Conservation (phyloP, 495 filamentous ascomycete genomes). For the Trichoderma gamsii region DNA sequence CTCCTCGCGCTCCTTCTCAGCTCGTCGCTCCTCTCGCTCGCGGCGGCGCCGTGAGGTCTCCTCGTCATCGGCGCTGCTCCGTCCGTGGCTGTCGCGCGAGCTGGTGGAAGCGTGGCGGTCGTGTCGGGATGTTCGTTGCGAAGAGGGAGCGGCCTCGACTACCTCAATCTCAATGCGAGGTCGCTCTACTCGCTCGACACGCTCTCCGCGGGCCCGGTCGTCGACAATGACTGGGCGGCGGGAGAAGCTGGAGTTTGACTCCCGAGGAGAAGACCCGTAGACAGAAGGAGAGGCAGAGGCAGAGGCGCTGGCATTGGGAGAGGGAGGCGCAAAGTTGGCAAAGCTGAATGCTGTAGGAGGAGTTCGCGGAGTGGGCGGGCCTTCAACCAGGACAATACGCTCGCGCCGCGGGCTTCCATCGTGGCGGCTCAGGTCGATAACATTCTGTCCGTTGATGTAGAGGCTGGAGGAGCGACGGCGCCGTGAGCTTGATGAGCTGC, state of each 20-base stretch:
- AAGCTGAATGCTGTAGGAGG: conserved; percentile 10
- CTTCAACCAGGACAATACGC: conserved; percentile 16
- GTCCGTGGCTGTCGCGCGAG: conserved; percentile 15
- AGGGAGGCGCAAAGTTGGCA: conserved; percentile 3
- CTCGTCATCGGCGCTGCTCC: conserved; percentile 13
- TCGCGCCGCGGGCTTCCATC: conserved; percentile 6
- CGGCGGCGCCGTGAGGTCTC: background rate
- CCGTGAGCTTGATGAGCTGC: background rate
- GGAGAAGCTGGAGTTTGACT: background rate
- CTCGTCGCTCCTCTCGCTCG: conserved; percentile 14
- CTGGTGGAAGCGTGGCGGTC: conserved; percentile 14
- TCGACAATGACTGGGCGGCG: conserved; percentile 18
- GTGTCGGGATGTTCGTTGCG: background rate
- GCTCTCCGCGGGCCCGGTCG: conserved; percentile 11
- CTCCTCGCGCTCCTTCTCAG: conserved; percentile 1
- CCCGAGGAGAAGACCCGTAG: conserved; percentile 1
- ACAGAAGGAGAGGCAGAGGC: conserved; percentile 4
- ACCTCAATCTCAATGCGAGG: conserved; percentile 16
- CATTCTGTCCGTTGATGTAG: conserved; percentile 18
- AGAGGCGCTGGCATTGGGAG: conserved; percentile 11
- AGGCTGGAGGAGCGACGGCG: conserved; percentile 13
- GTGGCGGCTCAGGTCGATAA: conserved; percentile 2
- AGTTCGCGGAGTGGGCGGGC: conserved; percentile 14
- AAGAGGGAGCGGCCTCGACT: background rate
- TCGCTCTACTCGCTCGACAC: conserved; percentile 7